Evolutionary conservation across 2,329 filamentous ascomycete species (phyloP).

Genomic region (Aspergillus intermedius): DNA sequence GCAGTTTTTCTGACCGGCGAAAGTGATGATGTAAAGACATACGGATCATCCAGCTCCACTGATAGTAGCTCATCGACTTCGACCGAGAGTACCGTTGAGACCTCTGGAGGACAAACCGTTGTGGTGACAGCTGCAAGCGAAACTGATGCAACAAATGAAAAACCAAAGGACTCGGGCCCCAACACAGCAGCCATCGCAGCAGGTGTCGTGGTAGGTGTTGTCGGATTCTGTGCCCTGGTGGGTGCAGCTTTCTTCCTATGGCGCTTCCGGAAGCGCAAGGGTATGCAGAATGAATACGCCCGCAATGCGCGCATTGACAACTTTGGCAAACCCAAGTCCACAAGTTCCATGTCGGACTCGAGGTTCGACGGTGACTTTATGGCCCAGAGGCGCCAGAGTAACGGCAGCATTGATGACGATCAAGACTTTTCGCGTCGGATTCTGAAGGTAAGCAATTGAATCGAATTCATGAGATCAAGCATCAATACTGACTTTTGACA

Average conservation of each 20-base stretch:
- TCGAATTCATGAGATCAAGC: neutral
- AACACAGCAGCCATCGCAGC: conserved; percentile 80
- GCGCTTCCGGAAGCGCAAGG: conserved; percentile 66
- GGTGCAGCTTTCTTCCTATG: conserved; percentile 68
- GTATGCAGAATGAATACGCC: conserved; percentile 77
- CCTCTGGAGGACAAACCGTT: conserved; percentile 22
- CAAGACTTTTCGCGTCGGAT: conserved; percentile 95
- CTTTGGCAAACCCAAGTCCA: conserved; percentile 57
- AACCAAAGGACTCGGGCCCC: conserved; percentile 33
- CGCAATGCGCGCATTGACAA: conserved; percentile 72
- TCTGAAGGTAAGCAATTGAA: conserved; percentile 63
- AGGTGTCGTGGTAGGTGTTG: conserved; percentile 77
- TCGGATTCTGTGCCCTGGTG: conserved; percentile 59
- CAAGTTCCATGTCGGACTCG: conserved; percentile 68
- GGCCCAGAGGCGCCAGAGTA: conserved; percentile 76
- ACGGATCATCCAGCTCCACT: conserved; percentile 36
- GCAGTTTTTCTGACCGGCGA: conserved; percentile 49
- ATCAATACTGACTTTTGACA: conserved; percentile 7
- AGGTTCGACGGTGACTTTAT: conserved; percentile 78
- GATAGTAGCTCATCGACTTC: conserved; percentile 17
- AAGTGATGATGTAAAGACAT: conserved; percentile 35
- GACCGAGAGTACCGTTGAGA: conserved; percentile 3
- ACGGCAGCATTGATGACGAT: conserved; percentile 94
- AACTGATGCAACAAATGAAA: conserved; percentile 6
- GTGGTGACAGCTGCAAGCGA: conserved; percentile 18